Base-by-base conservation (phyloP, 139 green algal species). In the Cymbomonas tetramitiformis region DNA sequence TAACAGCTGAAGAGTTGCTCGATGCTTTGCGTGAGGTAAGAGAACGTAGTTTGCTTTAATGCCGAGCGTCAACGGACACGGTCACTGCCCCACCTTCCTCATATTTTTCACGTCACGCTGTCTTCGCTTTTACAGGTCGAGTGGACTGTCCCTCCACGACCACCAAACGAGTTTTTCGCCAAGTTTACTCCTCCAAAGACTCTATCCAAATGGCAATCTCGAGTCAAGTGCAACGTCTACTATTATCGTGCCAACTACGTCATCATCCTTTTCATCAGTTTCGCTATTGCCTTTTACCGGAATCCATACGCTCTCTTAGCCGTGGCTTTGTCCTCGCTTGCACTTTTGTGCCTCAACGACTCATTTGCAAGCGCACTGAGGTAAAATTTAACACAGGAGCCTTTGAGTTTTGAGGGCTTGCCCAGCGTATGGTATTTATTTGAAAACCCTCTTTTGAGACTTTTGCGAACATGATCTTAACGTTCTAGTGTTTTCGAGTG, bases 191-290 rank as follows among this genome's bases (percentile, higher is more conserved):
- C 41, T 21, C 56, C 56, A n/a, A 58, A 43, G 41, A 56, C 15
- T 8, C 15, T 19, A 25, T 21, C n/a, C 43, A 55, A 56, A 44
- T 43, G 30, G 29, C 29, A 10, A 12, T 46, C 28, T 9, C 21
- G 56, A 4, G 12, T 64, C 18, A 64, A 64, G 43, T 64, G 56
- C 56, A 64, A 64, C 56, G 12, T 64, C 30, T 64, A 64, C 56
- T 64, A 64, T n/a, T 64, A 64, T 44, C 15, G 56, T 3, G 46
- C 40, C 43, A 64, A 64, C 56, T 64, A 64, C 56, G 7, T 43
- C 24, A 18, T 57, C 4, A 5, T 64, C 9, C 44, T 64, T 29
- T 8, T 55, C 52, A 24, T 61, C 33, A 26, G 10, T 8, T n/a
- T 51, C 18, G 36, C 15, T 15, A 8, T 31, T 9, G 43, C 26